These are phyloP conservation scores for Lactarius hengduanensis DNA, from an alignment of 768 basidiomycete genomes.

Conservation along the genomic window DNA sequence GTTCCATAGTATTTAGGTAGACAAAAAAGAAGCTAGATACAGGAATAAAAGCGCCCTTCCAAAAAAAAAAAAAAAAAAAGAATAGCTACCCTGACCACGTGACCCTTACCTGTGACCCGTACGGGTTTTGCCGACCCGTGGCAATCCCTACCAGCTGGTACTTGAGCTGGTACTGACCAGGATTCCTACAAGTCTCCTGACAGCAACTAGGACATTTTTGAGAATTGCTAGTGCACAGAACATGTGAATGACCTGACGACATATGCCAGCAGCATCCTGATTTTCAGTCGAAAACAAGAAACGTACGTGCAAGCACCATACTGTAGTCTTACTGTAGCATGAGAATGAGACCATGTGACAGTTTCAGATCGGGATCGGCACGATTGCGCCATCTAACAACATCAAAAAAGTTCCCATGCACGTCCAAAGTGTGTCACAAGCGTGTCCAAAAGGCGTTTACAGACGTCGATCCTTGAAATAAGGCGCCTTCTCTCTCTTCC, in stretches of 20 bases:
- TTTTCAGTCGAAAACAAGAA: neutral
- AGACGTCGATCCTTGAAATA: neutral
- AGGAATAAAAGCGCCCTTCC: no score
- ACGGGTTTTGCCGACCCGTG: no score
- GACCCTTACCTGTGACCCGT: no score
- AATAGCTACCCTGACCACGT: no score
- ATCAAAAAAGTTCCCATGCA: neutral
- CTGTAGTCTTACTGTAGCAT: no score
- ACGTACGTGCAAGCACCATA: conserved; percentile 53
- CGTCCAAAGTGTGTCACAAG: neutral
- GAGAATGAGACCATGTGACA: neutral
- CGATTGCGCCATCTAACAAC: neutral
- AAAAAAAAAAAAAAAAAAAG: no score
- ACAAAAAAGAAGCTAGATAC: no score
- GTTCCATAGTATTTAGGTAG: no score
- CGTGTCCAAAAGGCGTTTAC: neutral
- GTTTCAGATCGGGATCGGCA: neutral
- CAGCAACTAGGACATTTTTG: no score
- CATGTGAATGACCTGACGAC: conserved; percentile 86
- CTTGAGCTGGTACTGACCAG: no score
- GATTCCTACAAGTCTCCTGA: no score
- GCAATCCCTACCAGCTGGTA: no score
- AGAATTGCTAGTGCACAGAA: conserved; percentile 56
- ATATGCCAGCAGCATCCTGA: conserved; percentile 55
- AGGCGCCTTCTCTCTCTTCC: neutral